Base-by-base conservation (phyloP, 768 basidiomycete species). In the Rhodotorula sphaerocarpa region DNA sequence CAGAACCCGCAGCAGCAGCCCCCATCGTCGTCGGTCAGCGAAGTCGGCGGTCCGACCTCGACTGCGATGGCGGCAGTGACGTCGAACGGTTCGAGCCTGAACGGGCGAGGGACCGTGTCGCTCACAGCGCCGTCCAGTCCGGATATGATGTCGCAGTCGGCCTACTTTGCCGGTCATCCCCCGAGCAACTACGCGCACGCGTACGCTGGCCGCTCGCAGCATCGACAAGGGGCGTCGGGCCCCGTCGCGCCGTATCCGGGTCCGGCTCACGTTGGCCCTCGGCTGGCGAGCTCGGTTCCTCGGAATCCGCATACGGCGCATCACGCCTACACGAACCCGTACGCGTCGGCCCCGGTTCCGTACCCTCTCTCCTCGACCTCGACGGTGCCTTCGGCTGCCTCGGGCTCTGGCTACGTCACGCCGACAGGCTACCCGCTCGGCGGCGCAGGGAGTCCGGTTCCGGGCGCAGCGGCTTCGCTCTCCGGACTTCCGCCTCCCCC, bases 61-160 rank as follows among this genome's bases (percentile, higher is more conserved):
- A 28, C 39, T 3, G 15, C 50, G 11, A 39, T 39, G 36, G 36
- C 36, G 16, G 36, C 36, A 16, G 36, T 28, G 30, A 6, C 30
- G 3, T 18, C 30, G 48, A 15, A 16, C 48, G 28, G n/a, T 6
- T 33, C 48, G 28, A 48, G 1, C 27, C 46, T 23, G 45, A 54
- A 5, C 45, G 50, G 44, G 28, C 52, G 55, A 25, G 28, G 36
- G 12, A 39, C 48, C 36, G 47, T 61, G 47, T 50, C 55, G 15
- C 56, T 68, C 27, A 68, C 67, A 16, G 62, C 63, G 1, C 67
- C 67, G 5, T 43, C 56, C 20, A 58, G 57, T n/a, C 67, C 63
- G 7, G 63, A 68, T 39, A 30, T 68, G 27, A 51, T 50, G 6
- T 48, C 56, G 20, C 41, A 53, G 43, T 58, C 57, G 27, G 39